Conservation (phyloP, 345 rosid species). For the Sisymbrium irio region DNA sequence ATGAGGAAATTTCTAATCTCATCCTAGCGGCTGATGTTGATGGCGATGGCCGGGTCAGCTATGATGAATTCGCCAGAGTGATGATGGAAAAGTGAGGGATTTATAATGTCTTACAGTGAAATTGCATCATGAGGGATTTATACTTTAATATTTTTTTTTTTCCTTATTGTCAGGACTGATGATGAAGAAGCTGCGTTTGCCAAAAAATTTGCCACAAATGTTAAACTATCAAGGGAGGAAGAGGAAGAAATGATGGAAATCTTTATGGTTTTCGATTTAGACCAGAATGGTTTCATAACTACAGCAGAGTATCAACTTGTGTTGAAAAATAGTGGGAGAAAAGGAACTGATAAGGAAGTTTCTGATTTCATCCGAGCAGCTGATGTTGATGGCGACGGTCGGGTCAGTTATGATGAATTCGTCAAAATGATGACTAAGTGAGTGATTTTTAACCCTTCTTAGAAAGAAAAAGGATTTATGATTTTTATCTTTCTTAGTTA, state of each 20-base stretch:
- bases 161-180: neutral
- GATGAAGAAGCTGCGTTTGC: neutral
- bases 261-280: slow-evolving; percentile 47
- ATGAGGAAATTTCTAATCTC: too few species aligned
- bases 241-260: slow-evolving; percentile 51
- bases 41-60: too few species aligned
- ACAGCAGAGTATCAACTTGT: slow-evolving; percentile 46
- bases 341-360: slow-evolving; percentile 48
- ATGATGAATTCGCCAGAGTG: too few species aligned
- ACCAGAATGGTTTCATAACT: slow-evolving; percentile 50
- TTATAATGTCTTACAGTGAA: too few species aligned
- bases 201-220: neutral
- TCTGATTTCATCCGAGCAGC: slow-evolving; percentile 46
- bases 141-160: too few species aligned
- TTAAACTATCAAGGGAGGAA: neutral
- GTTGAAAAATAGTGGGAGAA: slow-evolving; percentile 46
- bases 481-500: neutral
- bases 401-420: slow-evolving; percentile 50
- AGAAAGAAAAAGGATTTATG: neutral
- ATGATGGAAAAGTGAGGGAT: too few species aligned
- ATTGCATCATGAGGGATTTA: too few species aligned
- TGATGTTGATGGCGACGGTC: slow-evolving; percentile 55
- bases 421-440: slow-evolving; percentile 54
- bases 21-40: too few species aligned
- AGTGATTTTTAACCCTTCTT: slow-evolving; percentile 14